Evolutionary conservation across 1,284 basidiomycete genomes (phyloP).

Genomic region (Mycena citricolor): DNA sequence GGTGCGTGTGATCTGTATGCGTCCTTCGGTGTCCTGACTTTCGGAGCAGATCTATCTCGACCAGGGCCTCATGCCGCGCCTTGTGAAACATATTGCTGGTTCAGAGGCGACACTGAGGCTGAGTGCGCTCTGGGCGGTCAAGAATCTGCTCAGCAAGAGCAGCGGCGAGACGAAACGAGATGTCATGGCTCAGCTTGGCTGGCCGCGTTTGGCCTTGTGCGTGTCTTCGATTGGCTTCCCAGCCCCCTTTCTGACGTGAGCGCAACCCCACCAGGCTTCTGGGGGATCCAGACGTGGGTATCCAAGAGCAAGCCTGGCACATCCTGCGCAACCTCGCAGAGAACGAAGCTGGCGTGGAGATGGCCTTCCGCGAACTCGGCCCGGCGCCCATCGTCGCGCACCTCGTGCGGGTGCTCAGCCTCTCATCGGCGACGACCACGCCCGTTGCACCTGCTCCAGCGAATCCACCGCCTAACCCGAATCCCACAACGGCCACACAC

Average conservation of each 20-base stretch:
- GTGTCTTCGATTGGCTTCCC: conserved; percentile 25
- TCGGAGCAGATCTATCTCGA: conserved; percentile 52
- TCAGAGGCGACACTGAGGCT: conserved; percentile 58
- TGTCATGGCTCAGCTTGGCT: conserved; percentile 66
- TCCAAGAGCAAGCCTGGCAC: conserved; percentile 69
- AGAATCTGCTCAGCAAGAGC: conserved; percentile 73
- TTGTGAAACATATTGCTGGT: conserved; percentile 56
- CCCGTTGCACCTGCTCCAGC: no score
- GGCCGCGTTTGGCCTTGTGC: conserved; percentile 54
- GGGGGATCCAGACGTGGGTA: conserved; percentile 45
- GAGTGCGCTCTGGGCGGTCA: conserved; percentile 79
- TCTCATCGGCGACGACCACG: conserved; percentile 24
- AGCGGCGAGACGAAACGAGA: conserved; percentile 54
- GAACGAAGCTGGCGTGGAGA: conserved; percentile 56
- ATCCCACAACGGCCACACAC: no score
- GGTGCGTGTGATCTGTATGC: conserved; percentile 42
- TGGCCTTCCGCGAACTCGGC: conserved; percentile 56
- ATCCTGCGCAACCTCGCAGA: conserved; percentile 65
- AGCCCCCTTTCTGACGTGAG: neutral
- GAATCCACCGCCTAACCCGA: neutral
- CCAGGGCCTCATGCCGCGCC: conserved; percentile 60
- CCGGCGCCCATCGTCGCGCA: conserved; percentile 43
- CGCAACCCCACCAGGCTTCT: conserved; percentile 42
- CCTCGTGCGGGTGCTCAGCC: conserved; percentile 49
- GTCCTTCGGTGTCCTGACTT: conserved; percentile 5